phyloP scores from a whole-genome alignment of 495 filamentous ascomycete species.

The Tuber indicum region DNA sequence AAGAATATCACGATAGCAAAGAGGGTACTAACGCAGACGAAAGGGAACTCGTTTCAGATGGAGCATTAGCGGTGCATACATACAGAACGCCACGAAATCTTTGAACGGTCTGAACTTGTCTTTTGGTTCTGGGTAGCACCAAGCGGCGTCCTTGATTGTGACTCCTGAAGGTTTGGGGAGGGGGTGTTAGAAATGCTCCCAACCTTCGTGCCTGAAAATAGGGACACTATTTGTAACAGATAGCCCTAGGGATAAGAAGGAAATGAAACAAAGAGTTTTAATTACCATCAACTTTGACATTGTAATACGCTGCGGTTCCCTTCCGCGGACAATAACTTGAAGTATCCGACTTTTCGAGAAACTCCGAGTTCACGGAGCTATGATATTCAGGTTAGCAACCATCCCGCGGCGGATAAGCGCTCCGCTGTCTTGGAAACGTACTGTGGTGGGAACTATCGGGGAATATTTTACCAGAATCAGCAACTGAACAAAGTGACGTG shows the following conservation, averaged over 20 bases:
- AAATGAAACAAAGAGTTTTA: background rate
- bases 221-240: background rate
- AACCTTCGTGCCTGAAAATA: background rate
- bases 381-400: slow-evolving; percentile 16
- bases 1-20: slow-evolving; percentile 10
- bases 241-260: background rate
- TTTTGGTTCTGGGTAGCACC: slow-evolving; percentile 60
- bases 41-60: slow-evolving; percentile 42
- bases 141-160: slow-evolving; percentile 56
- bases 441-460: slow-evolving; percentile 36
- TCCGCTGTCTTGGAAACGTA: slow-evolving; percentile 12
- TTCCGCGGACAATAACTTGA: slow-evolving; percentile 63
- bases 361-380: slow-evolving; percentile 48
- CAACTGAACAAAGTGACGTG: background rate
- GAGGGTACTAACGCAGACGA: slow-evolving; percentile 42
- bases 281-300: slow-evolving; percentile 54
- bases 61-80: slow-evolving; percentile 45
- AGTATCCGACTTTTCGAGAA: slow-evolving; percentile 49
- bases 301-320: slow-evolving; percentile 63
- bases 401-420: background rate
- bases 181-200: background rate
- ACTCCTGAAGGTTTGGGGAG: slow-evolving; percentile 43
- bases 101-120: slow-evolving; percentile 55
- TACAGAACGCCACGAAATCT: slow-evolving; percentile 62
- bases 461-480: slow-evolving; percentile 13